Percentiles rank a stretch among this genome's conserved stretches.
Evolutionary conservation across 805 yeast genomes (phyloP).

Genomic region (Ogataea populi-albae): DNA sequence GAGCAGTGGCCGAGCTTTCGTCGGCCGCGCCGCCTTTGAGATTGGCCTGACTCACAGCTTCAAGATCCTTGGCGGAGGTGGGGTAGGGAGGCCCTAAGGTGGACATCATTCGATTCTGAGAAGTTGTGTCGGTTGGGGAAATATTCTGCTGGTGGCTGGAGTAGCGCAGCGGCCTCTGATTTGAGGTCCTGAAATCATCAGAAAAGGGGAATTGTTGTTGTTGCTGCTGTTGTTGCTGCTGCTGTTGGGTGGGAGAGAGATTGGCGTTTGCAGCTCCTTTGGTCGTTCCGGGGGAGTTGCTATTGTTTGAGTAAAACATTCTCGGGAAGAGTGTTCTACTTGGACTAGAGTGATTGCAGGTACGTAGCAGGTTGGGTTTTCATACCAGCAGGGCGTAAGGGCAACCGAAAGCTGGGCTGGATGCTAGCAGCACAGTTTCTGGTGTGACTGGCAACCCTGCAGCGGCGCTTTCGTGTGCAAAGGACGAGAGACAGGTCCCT

Average conservation of each 20-base stretch:
- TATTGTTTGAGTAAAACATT: conserved; percentile 1
- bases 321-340: neutral
- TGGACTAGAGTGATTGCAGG: no score
- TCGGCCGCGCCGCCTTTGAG: conserved; percentile 19
- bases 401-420: no score
- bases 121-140: conserved; percentile 2
- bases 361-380: no score
- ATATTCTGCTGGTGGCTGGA: neutral
- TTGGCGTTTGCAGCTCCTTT: neutral
- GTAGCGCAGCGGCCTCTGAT: no score
- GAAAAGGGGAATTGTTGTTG: neutral
- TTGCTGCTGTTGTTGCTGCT: conserved; percentile 1
- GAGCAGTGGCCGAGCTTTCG: conserved; percentile 44
- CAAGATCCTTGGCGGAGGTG: conserved; percentile 6
- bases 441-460: no score
- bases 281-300: conserved; percentile 1
- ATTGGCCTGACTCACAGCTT: conserved; percentile 3
- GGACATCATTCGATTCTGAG: neutral
- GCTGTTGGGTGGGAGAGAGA: neutral
- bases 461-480: no score
- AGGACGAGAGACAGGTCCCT: no score
- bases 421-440: no score
- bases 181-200: neutral
- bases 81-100: conserved; percentile 5
- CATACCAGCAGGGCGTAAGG: no score